A percentile compares a stretch with the other conserved stretches of the same genome.
Evolutionary conservation across 176 grass and related monocot species (phyloP).

Genomic region (Hsuehochloa calcarea): DNA sequence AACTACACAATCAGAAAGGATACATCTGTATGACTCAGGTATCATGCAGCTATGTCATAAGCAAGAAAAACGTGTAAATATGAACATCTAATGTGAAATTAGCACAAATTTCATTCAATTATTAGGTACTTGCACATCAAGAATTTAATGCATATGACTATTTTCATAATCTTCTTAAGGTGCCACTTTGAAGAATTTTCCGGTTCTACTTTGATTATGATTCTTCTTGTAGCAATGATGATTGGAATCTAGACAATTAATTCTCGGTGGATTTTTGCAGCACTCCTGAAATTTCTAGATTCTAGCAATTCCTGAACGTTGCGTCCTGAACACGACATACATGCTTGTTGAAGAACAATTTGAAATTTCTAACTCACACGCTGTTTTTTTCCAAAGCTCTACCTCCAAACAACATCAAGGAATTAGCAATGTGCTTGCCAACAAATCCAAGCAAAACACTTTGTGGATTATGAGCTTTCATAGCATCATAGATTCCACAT

Average conservation of each 20-base stretch:
- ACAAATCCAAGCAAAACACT: slow-evolving; percentile 44
- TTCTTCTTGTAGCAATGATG: not conserved
- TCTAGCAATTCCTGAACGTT: not conserved
- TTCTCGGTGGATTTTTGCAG: not conserved
- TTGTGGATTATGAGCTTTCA: slow-evolving; percentile 32
- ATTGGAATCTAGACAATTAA: not conserved
- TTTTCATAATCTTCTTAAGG: not conserved
- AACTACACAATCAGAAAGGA: too few relatives aligned
- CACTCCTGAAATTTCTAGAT: not conserved
- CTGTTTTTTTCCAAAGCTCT: not conserved
- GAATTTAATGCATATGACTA: not conserved
- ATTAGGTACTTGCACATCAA: not conserved
- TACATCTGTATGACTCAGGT: too few relatives aligned
- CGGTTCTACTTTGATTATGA: not conserved
- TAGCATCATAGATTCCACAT: slow-evolving; percentile 43
- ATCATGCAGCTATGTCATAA: too few relatives aligned
- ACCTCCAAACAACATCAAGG: not conserved
- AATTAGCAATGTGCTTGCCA: slow-evolving; percentile 5
- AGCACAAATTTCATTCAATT: not conserved
- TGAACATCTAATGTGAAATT: not conserved
- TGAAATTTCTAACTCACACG: not conserved
- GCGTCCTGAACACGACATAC: not conserved
- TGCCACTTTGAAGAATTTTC: not conserved
- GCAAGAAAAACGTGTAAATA: not conserved
- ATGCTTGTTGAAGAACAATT: not conserved